Conservation (phyloP, 148 eudicot species). For the Diospyros kaki region DNA sequence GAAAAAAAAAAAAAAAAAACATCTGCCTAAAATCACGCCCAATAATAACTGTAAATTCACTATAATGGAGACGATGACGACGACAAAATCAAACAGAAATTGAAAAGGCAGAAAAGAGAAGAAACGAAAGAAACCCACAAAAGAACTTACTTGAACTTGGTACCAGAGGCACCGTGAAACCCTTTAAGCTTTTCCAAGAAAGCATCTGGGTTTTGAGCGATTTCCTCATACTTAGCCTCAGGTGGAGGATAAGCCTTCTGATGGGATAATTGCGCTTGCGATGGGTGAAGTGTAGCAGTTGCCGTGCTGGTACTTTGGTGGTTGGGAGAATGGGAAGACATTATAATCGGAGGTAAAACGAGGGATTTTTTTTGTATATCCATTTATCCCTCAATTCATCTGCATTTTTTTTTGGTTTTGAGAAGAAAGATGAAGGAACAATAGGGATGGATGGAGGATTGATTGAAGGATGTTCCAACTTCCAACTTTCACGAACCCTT, state of each 20-base stretch:
- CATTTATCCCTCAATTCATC: background rate
- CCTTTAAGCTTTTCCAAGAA: conserved; percentile 36
- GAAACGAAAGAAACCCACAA: background rate
- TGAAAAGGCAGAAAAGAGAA: background rate
- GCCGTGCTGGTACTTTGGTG: conserved; percentile 3
- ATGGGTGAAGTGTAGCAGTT: conserved; percentile 6
- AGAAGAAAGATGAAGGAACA: too few relatives aligned
- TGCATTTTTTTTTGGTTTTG: too few relatives aligned
- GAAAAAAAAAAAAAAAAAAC: too few relatives aligned
- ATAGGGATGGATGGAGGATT: too few relatives aligned
- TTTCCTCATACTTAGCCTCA: conserved; percentile 33
- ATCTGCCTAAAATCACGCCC: too few relatives aligned
- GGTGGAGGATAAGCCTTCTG: conserved; percentile 24
- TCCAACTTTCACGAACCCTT: too few relatives aligned
- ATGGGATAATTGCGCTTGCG: background rate
- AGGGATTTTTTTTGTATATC: background rate
- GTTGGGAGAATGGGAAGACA: conserved; percentile 10
- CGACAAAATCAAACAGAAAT: background rate
- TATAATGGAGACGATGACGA: too few relatives aligned
- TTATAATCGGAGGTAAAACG: conserved; percentile 13
- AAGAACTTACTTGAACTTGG: conserved; percentile 38
- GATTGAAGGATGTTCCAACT: too few relatives aligned
- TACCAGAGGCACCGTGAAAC: conserved; percentile 30
- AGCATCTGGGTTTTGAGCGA: conserved; percentile 25
- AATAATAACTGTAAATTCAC: too few relatives aligned